Conservation (phyloP, 192 early-diverging fungal species). For the Entrophospora sp. region DNA sequence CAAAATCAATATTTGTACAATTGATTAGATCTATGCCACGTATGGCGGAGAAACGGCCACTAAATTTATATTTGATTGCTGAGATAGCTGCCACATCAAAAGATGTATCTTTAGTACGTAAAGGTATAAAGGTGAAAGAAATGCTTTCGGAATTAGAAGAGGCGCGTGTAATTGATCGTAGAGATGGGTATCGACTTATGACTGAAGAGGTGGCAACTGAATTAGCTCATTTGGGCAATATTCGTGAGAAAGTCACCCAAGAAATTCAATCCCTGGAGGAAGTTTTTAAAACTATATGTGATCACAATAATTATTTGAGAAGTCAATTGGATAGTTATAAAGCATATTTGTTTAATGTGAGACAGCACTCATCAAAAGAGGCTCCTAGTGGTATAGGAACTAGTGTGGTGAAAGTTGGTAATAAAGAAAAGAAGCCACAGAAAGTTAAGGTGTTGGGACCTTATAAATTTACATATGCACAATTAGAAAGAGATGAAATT, state of each 20-base stretch:
- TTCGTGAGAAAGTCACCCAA: conserved; percentile 78
- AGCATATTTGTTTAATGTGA: conserved; percentile 89
- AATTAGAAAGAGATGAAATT: conserved; percentile 87
- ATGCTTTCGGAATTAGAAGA: conserved; percentile 82
- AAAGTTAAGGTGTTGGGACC: conserved; percentile 55
- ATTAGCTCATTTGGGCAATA: conserved; percentile 80
- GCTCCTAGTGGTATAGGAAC: conserved; percentile 24
- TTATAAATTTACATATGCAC: conserved; percentile 73
- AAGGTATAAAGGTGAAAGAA: conserved; percentile 90
- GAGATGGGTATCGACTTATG: conserved; percentile 72
- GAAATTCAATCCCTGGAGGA: conserved; percentile 70
- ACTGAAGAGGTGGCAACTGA: conserved; percentile 86
- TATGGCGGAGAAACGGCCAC: conserved; percentile 39
- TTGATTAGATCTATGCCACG: conserved; percentile 80
- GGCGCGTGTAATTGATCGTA: conserved; percentile 59
- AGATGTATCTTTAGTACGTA: conserved; percentile 79
- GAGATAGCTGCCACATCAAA: conserved; percentile 81
- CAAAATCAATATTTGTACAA: conserved; percentile 88
- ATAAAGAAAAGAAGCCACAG: conserved; percentile 36
- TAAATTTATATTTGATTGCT: conserved; percentile 64
- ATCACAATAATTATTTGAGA: conserved; percentile 87
- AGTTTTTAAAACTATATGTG: conserved; percentile 87
- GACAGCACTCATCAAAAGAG: conserved; percentile 60
- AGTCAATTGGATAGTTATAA: conserved; percentile 90
- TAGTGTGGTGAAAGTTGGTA: conserved; percentile 54